These are phyloP conservation scores for Colletotrichum graminicola DNA, from an alignment of 2,329 filamentous ascomycete genomes.

Conservation along the genomic window DNA sequence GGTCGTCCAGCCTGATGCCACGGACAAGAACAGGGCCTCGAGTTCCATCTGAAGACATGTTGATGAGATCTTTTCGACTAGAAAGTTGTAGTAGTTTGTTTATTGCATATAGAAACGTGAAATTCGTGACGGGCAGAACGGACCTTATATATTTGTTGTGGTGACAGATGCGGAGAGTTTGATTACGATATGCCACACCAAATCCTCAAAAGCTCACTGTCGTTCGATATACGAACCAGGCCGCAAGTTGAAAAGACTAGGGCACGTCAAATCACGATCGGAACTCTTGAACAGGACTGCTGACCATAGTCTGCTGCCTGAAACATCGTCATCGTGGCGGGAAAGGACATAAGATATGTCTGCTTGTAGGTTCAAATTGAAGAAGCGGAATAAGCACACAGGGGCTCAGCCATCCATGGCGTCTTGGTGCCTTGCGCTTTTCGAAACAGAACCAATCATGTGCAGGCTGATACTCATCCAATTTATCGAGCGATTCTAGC, in stretches of 20 bases:
- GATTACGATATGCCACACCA: not conserved
- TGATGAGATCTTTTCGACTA: not conserved
- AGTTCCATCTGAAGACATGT: conserved; percentile 35
- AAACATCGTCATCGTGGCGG: not conserved
- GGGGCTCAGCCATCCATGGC: conserved; percentile 14
- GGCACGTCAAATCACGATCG: no score
- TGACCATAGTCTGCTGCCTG: not conserved
- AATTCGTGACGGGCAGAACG: not conserved
- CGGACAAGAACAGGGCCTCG: conserved; percentile 22
- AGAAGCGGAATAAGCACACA: not conserved
- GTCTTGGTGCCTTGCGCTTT: not conserved
- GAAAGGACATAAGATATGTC: conserved; percentile 8
- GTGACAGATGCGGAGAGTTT: not conserved
- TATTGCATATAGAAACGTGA: not conserved
- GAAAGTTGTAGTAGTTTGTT: not conserved
- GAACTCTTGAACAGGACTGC: not conserved
- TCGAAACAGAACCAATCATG: not conserved
- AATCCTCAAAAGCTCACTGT: not conserved
- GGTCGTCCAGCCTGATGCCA: conserved; percentile 30
- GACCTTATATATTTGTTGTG: not conserved
- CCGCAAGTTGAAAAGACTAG: no score
- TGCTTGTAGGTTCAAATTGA: not conserved
- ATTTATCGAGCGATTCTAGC: not conserved
- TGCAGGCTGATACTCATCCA: not conserved
- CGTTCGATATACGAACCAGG: not conserved